phyloP scores from a whole-genome alignment of 495 filamentous ascomycete species.

The Glonium stellatum region DNA sequence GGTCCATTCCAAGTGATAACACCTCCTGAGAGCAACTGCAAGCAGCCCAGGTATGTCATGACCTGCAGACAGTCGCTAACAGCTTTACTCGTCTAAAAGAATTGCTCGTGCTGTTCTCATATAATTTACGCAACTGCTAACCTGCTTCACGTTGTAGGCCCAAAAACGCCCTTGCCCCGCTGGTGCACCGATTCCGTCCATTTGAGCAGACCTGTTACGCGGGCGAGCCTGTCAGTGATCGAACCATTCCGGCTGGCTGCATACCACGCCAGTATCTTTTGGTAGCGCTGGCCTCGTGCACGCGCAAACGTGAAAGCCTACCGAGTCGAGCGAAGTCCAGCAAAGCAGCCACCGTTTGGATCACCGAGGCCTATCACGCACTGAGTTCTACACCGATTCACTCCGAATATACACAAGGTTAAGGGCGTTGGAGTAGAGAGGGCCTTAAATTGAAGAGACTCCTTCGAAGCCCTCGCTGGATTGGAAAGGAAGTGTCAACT shows the following conservation, averaged over 20 bases:
- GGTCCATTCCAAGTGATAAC: constrained; percentile 16
- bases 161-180: neutral
- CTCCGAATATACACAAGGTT: neutral
- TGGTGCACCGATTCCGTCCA: neutral
- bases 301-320: neutral
- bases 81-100: no score
- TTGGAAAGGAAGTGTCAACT: neutral
- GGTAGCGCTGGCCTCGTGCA: neutral
- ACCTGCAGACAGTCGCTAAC: neutral
- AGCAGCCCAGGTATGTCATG: no score
- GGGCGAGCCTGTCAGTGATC: neutral
- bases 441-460: neutral
- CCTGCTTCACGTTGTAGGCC: neutral
- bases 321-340: neutral
- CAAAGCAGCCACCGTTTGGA: neutral
- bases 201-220: neutral
- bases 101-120: neutral
- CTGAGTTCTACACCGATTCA: neutral
- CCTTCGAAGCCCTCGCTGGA: neutral
- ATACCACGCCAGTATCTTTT: neutral
- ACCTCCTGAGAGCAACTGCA: neutral
- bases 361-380: neutral
- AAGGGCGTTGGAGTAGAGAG: neutral
- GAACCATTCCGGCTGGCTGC: neutral
- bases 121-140: neutral